Evolutionary conservation across 768 basidiomycete genomes (phyloP).

Genomic region (Suillus fuscotomentosus): DNA sequence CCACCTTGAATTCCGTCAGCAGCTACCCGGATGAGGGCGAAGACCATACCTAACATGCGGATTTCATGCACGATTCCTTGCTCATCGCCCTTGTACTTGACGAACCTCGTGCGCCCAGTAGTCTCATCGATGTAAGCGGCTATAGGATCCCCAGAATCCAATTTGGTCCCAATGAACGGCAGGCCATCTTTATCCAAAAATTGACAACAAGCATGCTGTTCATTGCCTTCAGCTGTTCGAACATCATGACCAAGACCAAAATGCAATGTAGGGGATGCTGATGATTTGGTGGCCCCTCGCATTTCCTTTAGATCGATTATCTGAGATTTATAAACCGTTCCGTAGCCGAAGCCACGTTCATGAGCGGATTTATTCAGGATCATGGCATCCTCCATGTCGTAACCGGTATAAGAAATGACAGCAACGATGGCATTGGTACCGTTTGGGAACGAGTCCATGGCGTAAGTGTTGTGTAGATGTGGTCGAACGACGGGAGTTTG

Average conservation of each 20-base stretch:
- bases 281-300: constrained; percentile 59
- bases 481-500: constrained; percentile 96
- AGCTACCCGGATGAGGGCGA: background rate
- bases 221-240: constrained; percentile 45
- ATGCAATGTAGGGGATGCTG: constrained; percentile 68
- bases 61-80: constrained; percentile 87
- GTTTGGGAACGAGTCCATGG: constrained; percentile 98
- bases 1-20: constrained; percentile 49
- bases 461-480: constrained; percentile 87
- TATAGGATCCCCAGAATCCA: constrained; percentile 75
- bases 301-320: constrained; percentile 87
- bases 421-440: constrained; percentile 98
- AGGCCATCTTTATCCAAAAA: constrained; percentile 83
- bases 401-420: constrained; percentile 99
- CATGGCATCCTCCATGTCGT: constrained; percentile 99
- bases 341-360: constrained; percentile 96
- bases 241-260: constrained; percentile 88
- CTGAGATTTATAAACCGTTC: constrained; percentile 94
- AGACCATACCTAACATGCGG: constrained; percentile 72
- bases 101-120: constrained; percentile 75
- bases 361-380: constrained; percentile 98
- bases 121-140: constrained; percentile 89
- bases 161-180: constrained; percentile 69
- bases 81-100: constrained; percentile 98
- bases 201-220: constrained; percentile 40